phyloP scores from a whole-genome alignment of 352 stramenopile genomes.

The Phytopythium cucurbitacearum region DNA sequence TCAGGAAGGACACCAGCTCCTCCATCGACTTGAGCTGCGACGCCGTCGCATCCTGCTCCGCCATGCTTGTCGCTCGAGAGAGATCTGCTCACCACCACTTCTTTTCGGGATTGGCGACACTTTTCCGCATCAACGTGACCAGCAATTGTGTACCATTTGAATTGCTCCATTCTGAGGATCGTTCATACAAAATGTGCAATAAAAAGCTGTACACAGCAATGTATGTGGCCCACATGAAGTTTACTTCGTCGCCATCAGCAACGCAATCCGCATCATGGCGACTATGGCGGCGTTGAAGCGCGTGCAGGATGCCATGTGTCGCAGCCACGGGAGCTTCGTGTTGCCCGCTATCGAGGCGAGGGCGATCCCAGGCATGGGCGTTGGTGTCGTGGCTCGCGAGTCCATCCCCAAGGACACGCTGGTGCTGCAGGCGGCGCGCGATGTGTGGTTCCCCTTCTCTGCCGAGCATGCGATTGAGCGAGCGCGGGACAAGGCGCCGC shows the following conservation, averaged over 20 bases:
- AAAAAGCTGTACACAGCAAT: conserved; percentile 5
- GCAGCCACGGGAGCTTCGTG: conserved; percentile 47
- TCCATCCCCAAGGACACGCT: conserved; percentile 53
- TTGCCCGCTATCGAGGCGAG: conserved; percentile 46
- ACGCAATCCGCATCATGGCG: neutral
- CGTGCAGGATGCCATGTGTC: conserved; percentile 50
- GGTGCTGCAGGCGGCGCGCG: conserved; percentile 52
- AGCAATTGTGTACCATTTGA: conserved; percentile 1
- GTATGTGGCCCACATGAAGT: conserved; percentile 6
- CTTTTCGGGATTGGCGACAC: neutral
- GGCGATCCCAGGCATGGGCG: conserved; percentile 47
- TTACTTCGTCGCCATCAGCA: neutral
- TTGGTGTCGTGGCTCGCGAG: conserved; percentile 53
- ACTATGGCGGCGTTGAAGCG: conserved; percentile 38
- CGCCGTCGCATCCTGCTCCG: conserved; percentile 30
- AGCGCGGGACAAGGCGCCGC: conserved; percentile 55
- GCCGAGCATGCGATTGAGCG: conserved; percentile 56
- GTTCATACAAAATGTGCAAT: conserved; percentile 1
- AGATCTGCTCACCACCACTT: neutral
- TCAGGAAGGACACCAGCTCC: conserved; percentile 80
- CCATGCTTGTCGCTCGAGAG: conserved; percentile 17
- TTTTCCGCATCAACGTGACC: too few species aligned
- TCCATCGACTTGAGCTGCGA: conserved; percentile 71
- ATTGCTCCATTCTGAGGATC: conserved; percentile 1
- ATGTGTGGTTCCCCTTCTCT: conserved; percentile 76